These are phyloP conservation scores for Ophiocordyceps australis DNA, from an alignment of 2,329 filamentous ascomycete species.

Conservation along the genomic window DNA sequence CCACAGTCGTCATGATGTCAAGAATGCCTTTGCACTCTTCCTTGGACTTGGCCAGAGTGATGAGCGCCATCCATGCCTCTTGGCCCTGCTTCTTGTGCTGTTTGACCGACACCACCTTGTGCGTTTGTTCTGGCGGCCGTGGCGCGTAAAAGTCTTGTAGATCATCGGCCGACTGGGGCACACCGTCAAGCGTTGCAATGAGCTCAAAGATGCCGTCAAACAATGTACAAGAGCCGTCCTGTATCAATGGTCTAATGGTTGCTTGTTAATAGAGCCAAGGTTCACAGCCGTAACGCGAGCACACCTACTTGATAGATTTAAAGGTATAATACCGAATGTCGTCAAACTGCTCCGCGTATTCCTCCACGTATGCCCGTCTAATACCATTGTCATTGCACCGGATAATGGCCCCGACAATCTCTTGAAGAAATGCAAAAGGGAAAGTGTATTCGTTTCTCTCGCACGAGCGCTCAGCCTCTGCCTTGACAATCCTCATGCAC, in stretches of 20 bases:
- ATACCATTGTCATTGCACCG: conserved; percentile 36
- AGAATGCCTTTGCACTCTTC: conserved; percentile 68
- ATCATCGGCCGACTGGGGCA: conserved; percentile 48
- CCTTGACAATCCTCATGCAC: conserved; percentile 69
- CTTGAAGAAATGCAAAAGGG: conserved; percentile 45
- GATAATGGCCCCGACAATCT: conserved; percentile 46
- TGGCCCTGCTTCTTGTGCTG: conserved; percentile 68
- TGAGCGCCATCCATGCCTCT: conserved; percentile 68
- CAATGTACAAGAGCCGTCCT: conserved; percentile 8
- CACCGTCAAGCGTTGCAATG: conserved; percentile 48
- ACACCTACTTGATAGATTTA: conserved; percentile 48
- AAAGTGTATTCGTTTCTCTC: conserved; percentile 50
- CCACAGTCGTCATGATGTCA: conserved; percentile 53
- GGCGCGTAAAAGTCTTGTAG: conserved; percentile 51
- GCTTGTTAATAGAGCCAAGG: too few species aligned
- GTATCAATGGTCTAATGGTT: too few species aligned
- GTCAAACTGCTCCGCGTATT: conserved; percentile 63
- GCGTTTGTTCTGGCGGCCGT: conserved; percentile 47
- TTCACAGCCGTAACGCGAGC: too few species aligned
- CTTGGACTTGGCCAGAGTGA: conserved; percentile 47
- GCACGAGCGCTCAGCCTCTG: conserved; percentile 47
- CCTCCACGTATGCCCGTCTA: conserved; percentile 57
- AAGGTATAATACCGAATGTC: conserved; percentile 78
- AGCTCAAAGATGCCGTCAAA: conserved; percentile 43
- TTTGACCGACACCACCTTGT: conserved; percentile 43